Conservation (phyloP, 2,329 filamentous ascomycete genomes). For the Botrytis sinoallii region DNA sequence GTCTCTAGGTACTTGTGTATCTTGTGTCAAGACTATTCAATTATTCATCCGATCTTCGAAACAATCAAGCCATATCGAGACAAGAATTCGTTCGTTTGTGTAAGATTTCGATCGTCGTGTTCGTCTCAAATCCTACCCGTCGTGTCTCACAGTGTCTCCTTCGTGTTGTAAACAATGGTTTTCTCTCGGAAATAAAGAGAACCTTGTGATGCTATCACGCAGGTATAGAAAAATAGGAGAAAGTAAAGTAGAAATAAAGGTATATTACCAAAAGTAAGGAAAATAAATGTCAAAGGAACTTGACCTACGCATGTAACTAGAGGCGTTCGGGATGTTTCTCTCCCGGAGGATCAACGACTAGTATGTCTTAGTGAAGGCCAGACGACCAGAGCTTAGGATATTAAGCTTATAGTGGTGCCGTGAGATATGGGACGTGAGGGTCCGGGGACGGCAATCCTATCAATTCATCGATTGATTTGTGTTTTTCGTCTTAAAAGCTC, state of each 20-base stretch:
- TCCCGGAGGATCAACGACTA: constrained; percentile 3
- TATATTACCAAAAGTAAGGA: neutral
- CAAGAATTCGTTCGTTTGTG: neutral
- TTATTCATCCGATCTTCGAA: constrained; percentile 1
- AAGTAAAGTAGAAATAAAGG: neutral
- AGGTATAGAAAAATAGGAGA: neutral
- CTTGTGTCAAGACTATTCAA: neutral
- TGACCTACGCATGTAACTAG: constrained; percentile 3
- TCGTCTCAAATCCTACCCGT: constrained; percentile 4
- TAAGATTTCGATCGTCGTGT: neutral
- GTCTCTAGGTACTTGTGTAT: neutral
- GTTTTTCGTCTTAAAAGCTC: neutral
- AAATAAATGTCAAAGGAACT: neutral
- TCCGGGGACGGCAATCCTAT: neutral
- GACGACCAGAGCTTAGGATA: neutral
- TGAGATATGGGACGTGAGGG: neutral
- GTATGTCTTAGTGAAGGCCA: neutral
- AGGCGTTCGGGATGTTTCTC: constrained; percentile 2
- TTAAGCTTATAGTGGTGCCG: neutral
- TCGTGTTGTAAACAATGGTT: neutral
- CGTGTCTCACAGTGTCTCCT: constrained; percentile 1
- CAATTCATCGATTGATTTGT: neutral
- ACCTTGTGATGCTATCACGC: neutral
- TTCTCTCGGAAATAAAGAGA: neutral
- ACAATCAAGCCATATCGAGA: neutral